Evolutionary conservation across 352 stramenopile genomes (phyloP).

Genomic region (Phytopythium aichiense): DNA sequence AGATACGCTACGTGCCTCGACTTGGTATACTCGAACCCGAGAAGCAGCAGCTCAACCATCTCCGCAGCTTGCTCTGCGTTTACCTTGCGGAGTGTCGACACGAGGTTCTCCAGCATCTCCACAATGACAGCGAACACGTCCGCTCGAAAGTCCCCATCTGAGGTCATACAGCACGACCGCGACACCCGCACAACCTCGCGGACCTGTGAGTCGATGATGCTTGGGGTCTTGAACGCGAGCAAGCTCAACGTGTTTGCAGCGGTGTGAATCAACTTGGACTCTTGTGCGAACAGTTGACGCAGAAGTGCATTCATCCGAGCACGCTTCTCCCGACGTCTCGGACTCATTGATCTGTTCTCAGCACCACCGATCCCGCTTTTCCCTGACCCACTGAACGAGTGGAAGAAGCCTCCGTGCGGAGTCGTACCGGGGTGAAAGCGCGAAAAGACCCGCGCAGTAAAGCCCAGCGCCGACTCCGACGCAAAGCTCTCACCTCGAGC

Average conservation of each 20-base stretch:
- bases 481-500: constrained; percentile 1
- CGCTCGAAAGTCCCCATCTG: constrained; percentile 55
- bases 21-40: constrained; percentile 53
- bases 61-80: constrained; percentile 11
- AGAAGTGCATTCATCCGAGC: constrained; percentile 32
- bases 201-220: constrained; percentile 30
- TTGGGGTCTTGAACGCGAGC: constrained; percentile 42
- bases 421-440: constrained; percentile 39
- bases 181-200: constrained; percentile 31
- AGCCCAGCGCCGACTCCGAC: constrained; percentile 24
- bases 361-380: not conserved
- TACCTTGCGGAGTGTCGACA: constrained; percentile 16
- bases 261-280: constrained; percentile 54
- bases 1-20: constrained; percentile 59
- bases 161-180: constrained; percentile 48
- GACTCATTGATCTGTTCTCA: constrained; percentile 4
- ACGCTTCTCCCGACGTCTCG: constrained; percentile 23
- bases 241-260: constrained; percentile 57
- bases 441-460: constrained; percentile 77
- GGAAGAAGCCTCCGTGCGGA: constrained; percentile 55
- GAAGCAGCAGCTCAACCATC: constrained; percentile 44
- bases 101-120: constrained; percentile 60
- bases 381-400: constrained; percentile 37
- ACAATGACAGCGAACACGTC: constrained; percentile 63
- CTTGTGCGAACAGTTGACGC: constrained; percentile 49